These are phyloP conservation scores for Corymbia citriodora DNA, from an alignment of 441 rosid species.

Conservation along the genomic window DNA sequence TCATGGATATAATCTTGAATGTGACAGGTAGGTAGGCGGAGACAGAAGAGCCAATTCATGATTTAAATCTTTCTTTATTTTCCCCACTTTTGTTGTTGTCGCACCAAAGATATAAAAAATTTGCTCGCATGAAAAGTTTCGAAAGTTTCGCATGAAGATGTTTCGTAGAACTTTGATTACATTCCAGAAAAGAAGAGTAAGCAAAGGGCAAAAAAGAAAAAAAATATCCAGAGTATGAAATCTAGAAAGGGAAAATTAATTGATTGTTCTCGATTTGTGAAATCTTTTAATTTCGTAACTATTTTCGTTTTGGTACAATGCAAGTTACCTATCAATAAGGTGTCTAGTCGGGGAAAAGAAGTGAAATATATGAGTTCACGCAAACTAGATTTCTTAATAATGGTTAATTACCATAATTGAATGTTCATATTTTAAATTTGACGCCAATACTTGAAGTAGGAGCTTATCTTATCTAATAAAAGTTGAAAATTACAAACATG, in stretches of 20 bases:
- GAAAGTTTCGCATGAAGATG: not conserved
- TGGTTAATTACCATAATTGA: rapidly evolving
- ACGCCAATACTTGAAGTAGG: not conserved
- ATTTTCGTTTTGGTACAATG: not conserved
- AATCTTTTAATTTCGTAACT: not conserved
- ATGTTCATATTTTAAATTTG: not conserved
- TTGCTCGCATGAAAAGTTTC: not conserved
- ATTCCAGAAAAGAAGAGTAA: not conserved
- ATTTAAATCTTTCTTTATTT: not conserved
- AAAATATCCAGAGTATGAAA: not conserved
- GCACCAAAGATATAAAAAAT: not conserved
- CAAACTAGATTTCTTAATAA: not conserved
- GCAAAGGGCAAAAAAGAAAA: not conserved
- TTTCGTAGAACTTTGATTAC: not conserved
- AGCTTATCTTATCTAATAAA: not conserved
- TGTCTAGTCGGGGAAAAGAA: not conserved
- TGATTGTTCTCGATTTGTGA: not conserved
- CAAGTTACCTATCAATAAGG: not conserved
- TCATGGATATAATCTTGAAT: constrained; percentile 25
- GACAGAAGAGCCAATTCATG: not conserved
- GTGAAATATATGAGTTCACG: not conserved
- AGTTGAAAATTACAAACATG: not conserved
- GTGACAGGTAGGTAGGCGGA: constrained; percentile 27
- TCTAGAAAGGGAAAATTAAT: not conserved
- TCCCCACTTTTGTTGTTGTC: not conserved